phyloP scores from a whole-genome alignment of 345 rosid genomes.

The Hibiscus trionum region DNA sequence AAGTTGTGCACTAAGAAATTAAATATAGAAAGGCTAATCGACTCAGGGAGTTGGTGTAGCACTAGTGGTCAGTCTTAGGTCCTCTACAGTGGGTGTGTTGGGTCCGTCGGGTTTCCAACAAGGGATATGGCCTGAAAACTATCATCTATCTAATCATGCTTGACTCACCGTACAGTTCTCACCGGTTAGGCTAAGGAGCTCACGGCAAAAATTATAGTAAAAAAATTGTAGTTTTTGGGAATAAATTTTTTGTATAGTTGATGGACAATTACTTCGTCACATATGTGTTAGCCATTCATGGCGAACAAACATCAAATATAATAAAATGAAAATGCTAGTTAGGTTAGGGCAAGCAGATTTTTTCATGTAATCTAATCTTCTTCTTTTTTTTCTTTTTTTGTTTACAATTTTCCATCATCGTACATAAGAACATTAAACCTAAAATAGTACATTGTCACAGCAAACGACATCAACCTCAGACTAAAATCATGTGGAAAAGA shows the following conservation, averaged over 20 bases:
- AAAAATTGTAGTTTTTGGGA: background rate
- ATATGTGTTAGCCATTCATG: background rate
- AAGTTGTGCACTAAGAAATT: too few species aligned
- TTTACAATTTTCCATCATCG: too few species aligned
- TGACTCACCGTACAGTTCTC: conserved; percentile 76
- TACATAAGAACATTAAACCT: too few species aligned
- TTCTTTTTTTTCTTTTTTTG: too few species aligned
- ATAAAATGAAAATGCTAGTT: background rate
- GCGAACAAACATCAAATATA: background rate
- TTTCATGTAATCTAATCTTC: background rate
- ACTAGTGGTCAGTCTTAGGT: too few species aligned
- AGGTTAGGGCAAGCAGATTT: background rate
- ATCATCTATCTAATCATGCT: conserved; percentile 83
- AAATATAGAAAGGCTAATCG: too few species aligned
- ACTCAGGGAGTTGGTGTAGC: too few species aligned
- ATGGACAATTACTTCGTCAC: background rate
- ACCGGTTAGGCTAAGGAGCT: conserved; percentile 59
- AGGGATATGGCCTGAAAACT: conserved; percentile 87
- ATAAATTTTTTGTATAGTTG: background rate
- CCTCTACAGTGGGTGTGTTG: too few species aligned
- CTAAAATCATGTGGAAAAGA: too few species aligned
- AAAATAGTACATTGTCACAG: too few species aligned
- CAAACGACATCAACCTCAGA: too few species aligned
- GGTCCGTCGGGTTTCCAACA: too few species aligned
- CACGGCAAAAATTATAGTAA: conserved; percentile 1